A percentile compares a stretch with the other conserved stretches of the same genome.
These are phyloP conservation scores for Corallochytrium limacisporum DNA, from an alignment of 78 protist species.

Conservation along the genomic window DNA sequence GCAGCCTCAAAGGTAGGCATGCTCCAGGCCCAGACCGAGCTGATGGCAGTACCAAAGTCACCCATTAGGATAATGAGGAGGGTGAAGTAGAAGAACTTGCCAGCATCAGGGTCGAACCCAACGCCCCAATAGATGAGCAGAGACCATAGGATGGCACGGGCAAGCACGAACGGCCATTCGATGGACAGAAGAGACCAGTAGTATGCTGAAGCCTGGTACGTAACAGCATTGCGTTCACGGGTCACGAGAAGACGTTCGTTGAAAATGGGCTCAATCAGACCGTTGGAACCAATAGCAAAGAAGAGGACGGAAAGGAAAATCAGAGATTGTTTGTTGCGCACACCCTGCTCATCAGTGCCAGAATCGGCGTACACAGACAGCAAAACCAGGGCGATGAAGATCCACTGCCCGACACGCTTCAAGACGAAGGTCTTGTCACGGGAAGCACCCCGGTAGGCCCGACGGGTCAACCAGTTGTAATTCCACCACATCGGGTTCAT, in stretches of 20 bases:
- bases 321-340: not conserved
- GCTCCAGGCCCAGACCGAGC: not conserved
- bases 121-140: not conserved
- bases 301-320: not conserved
- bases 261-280: not conserved
- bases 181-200: not conserved
- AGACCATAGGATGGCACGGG: not conserved
- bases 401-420: too few species aligned
- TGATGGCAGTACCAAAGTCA: not conserved
- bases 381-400: not conserved
- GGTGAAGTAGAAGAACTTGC: conserved; percentile 1
- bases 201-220: not conserved
- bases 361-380: conserved; percentile 1
- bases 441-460: too few species aligned
- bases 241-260: not conserved
- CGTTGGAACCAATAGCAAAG: not conserved
- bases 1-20: too few species aligned
- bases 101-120: not conserved
- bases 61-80: not conserved
- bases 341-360: not conserved
- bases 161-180: not conserved
- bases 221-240: conserved; percentile 7
- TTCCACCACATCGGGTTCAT: too few species aligned
- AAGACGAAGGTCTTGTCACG: too few species aligned
- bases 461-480: too few species aligned